phyloP scores from a whole-genome alignment of 179 eudicot genomes.

The Amaranthus tricolor region DNA sequence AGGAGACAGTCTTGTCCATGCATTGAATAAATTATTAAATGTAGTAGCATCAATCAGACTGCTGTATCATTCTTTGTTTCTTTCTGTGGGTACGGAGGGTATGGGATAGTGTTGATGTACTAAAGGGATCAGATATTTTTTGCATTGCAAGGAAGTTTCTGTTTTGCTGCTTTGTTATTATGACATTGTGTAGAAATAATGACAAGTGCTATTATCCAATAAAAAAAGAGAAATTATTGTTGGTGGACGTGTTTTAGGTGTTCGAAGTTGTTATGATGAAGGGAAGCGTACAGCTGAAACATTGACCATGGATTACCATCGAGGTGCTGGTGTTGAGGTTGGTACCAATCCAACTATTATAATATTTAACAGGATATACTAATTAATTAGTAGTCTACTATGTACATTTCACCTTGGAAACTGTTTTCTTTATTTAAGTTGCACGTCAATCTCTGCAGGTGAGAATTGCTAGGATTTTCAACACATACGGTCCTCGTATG shows the following conservation, averaged over 20 bases:
- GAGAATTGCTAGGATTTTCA: slow-evolving; percentile 95
- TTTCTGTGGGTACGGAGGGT: no score
- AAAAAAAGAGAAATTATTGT: background rate
- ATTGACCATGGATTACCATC: slow-evolving; percentile 91
- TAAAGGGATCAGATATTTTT: no score
- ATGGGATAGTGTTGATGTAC: no score
- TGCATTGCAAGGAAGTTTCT: background rate
- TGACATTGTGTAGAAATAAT: background rate
- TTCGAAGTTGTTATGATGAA: slow-evolving; percentile 92
- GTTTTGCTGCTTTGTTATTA: background rate
- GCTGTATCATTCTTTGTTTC: no score
- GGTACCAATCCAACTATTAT: slow-evolving; percentile 7
- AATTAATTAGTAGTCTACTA: background rate
- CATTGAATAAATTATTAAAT: no score
- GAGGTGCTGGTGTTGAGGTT: slow-evolving; percentile 95
- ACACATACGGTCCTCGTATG: slow-evolving; percentile 97
- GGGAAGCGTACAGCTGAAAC: slow-evolving; percentile 96
- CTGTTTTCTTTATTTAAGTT: background rate
- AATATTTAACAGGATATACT: background rate
- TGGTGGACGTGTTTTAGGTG: slow-evolving; percentile 51
- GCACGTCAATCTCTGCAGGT: slow-evolving; percentile 44
- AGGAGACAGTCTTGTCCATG: no score
- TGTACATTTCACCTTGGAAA: background rate
- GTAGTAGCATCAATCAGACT: no score
- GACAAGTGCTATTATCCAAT: background rate